phyloP scores from a whole-genome alignment of 495 filamentous ascomycete species.

The Bombardia bombarda region DNA sequence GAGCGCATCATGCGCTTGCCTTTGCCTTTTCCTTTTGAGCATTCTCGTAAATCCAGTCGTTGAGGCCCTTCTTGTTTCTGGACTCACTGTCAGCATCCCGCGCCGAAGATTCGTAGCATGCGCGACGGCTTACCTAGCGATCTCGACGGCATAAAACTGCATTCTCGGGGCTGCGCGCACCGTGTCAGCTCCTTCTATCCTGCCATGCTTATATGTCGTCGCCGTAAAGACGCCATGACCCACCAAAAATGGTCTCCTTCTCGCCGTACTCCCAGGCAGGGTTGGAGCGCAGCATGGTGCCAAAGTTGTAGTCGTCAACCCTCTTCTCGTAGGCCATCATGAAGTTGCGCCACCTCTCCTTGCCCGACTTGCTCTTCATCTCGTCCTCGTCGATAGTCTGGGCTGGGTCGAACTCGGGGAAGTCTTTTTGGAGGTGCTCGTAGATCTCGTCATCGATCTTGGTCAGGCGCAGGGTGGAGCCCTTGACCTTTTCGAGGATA shows the following conservation, averaged over 20 bases:
- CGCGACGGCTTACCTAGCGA: slow-evolving; percentile 56
- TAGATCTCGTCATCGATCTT: slow-evolving; percentile 92
- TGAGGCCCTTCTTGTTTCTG: slow-evolving; percentile 79
- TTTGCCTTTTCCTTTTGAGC: slow-evolving; percentile 29
- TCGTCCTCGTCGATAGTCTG: slow-evolving; percentile 76
- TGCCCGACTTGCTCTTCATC: slow-evolving; percentile 97
- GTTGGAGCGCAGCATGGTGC: slow-evolving; percentile 76
- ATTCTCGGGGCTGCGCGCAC: slow-evolving; percentile 60
- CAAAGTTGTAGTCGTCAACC: slow-evolving; percentile 94
- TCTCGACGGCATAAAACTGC: slow-evolving; percentile 98
- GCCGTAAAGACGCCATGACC: slow-evolving; percentile 4
- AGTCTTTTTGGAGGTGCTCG: slow-evolving; percentile 73
- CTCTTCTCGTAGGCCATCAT: slow-evolving; percentile 90
- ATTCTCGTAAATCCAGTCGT: slow-evolving; percentile 93
- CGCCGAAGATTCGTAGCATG: background rate
- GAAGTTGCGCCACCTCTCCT: slow-evolving; percentile 93
- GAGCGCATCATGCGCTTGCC: slow-evolving; percentile 7
- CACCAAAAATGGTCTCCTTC: slow-evolving; percentile 88
- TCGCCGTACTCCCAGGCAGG: slow-evolving; percentile 78
- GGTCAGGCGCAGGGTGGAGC: slow-evolving; percentile 80
- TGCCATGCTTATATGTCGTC: background rate
- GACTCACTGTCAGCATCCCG: slow-evolving; percentile 56
- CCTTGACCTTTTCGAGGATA: slow-evolving; percentile 82
- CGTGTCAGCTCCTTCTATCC: slow-evolving; percentile 18
- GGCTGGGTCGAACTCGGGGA: slow-evolving; percentile 85